phyloP scores from a whole-genome alignment of 345 rosid species.

The Sisymbrium altissimum region DNA sequence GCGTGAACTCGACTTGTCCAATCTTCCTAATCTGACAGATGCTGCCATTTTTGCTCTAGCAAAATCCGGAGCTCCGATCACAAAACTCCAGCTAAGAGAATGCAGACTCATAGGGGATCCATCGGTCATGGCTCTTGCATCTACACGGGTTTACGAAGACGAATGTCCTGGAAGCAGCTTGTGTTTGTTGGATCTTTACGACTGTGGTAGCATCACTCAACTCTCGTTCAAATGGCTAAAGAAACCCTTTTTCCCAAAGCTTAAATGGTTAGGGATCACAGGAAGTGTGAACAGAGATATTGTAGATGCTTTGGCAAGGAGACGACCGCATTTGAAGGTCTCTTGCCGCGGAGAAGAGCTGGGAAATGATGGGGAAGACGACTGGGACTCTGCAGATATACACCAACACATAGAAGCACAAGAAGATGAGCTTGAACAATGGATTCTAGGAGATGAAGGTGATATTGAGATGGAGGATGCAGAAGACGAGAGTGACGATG shows the following conservation, averaged over 20 bases:
- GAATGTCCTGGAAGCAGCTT: conserved; percentile 69
- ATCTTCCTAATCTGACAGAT: conserved; percentile 68
- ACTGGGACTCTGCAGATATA: conserved; percentile 38
- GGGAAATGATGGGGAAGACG: conserved; percentile 57
- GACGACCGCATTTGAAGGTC: conserved; percentile 65
- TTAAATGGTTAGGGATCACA: conserved; percentile 84
- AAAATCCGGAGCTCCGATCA: conserved; percentile 55
- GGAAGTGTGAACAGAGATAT: conserved; percentile 74
- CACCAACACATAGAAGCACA: conserved; percentile 39
- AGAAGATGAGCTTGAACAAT: conserved; percentile 36
- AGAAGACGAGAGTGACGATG: conserved; percentile 40
- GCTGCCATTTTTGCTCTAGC: conserved; percentile 64
- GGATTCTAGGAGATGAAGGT: conserved; percentile 31
- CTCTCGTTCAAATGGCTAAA: conserved; percentile 78
- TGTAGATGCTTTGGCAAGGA: conserved; percentile 79
- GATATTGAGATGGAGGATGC: conserved; percentile 34
- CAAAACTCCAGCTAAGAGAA: conserved; percentile 77
- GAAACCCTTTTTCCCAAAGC: conserved; percentile 82
- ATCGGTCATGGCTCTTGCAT: conserved; percentile 78
- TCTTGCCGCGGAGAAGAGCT: conserved; percentile 76
- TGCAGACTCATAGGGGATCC: conserved; percentile 79
- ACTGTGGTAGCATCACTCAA: conserved; percentile 73
- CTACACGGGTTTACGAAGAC: conserved; percentile 60
- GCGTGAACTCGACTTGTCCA: conserved; percentile 80
- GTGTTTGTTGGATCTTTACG: conserved; percentile 56